Percentiles rank a stretch among this genome's conserved stretches.
These are phyloP conservation scores for Pulveroboletus frians DNA, from an alignment of 768 basidiomycete species.

Conservation along the genomic window DNA sequence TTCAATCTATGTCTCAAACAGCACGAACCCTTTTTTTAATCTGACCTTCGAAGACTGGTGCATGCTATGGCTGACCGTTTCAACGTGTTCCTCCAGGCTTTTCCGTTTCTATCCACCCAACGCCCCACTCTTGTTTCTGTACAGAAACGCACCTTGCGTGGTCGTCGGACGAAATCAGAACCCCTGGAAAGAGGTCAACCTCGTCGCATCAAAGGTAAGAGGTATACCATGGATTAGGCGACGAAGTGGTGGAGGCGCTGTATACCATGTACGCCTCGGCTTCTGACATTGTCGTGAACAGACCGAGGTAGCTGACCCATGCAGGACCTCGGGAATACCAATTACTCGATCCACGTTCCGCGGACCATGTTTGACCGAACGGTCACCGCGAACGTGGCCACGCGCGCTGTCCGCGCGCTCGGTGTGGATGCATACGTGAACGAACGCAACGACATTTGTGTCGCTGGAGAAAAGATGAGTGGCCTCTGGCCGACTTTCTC, in stretches of 20 bases:
- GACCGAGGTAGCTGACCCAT: not conserved
- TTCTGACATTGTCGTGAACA: not conserved
- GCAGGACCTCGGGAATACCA: conserved; percentile 91
- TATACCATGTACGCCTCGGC: conserved; percentile 75
- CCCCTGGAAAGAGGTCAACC: conserved; percentile 96
- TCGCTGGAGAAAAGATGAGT: conserved; percentile 86
- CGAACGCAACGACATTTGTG: conserved; percentile 87
- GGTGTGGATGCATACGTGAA: conserved; percentile 76
- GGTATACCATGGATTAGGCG: conserved; percentile 76
- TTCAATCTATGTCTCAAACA: conserved; percentile 68
- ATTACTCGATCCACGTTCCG: conserved; percentile 91
- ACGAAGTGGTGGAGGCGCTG: conserved; percentile 90
- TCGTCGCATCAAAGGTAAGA: conserved; percentile 45
- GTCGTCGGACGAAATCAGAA: conserved; percentile 96
- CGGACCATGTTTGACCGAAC: conserved; percentile 74
- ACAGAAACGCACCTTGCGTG: conserved; percentile 84
- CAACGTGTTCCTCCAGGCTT: conserved; percentile 49
- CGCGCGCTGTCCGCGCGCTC: conserved; percentile 71
- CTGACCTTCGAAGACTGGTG: conserved; percentile 89
- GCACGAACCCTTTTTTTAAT: conserved; percentile 84
- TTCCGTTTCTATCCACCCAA: conserved; percentile 69
- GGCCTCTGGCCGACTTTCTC: not conserved
- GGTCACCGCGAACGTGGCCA: conserved; percentile 70
- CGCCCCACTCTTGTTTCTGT: conserved; percentile 76
- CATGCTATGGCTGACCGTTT: conserved; percentile 16